Base-by-base conservation (phyloP, 2,329 filamentous ascomycete genomes). In the Phyllosticta citrichinensis region DNA sequence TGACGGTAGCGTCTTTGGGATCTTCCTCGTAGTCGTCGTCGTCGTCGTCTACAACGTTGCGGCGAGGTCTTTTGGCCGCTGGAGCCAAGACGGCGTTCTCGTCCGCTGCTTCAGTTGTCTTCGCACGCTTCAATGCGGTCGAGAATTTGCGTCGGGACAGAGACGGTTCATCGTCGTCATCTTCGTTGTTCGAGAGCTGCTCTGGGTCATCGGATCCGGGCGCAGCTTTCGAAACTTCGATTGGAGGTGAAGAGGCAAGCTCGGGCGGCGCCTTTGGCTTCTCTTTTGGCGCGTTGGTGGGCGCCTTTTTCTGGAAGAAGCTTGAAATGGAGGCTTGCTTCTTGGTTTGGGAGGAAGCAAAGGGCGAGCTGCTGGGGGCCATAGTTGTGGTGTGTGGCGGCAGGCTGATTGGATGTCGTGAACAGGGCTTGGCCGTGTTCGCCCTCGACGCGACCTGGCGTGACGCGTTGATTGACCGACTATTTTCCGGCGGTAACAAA, bases 291-390 rank as follows among this genome's bases (percentile, higher is more conserved):
- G 63, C 62, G 14, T 68, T 65, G 70, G 72, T 65, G 72, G 73
- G 66, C 4, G 71, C 63, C 63, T 75, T 76, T 1, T 70, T 70
- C 0, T 85, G 83, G 71, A 96, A 96, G 75, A 96, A 96, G 70
- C 86, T 92, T 2, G 90, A 94, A 63, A 97, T 87, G 0, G 90
- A 89, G 66, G 87, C 83, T 70, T 97, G 90, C 68, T 87, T 89
- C 74, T 87, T 88, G 60, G 67, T 70, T 52, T 78, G 74, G 10
- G 73, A 72, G 10, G 71, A 70, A 54, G 66, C 63, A 25, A 70
- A 67, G 30, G 72, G 68, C 58, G 67, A 72, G 58, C 66, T 70
- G 67, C 70, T 71, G 17, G 72, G 72, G 24, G 72, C 71, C 73
- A 75, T 75, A 69, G 69, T 47, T 47, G 40, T 47, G 6, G 40